Base-by-base conservation (phyloP, 2,329 filamentous ascomycete genomes). In the Huntiella savannae region DNA sequence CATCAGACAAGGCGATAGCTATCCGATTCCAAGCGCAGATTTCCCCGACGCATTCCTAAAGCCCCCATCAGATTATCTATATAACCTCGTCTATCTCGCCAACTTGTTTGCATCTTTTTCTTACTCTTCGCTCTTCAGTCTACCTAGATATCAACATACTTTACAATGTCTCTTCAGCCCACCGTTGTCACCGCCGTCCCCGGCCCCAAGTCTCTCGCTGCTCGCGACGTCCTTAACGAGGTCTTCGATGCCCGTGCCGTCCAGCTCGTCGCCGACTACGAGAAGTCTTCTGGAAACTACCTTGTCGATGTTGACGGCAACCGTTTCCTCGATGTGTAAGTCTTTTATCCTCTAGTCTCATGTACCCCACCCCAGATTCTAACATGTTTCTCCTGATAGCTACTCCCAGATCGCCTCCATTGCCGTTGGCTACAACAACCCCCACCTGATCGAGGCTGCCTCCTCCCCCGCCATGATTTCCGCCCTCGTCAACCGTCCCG, bases 341-440 rank as follows among this genome's bases (percentile, higher is more conserved):
- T 59, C 6, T 11, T 19, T 22, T 19, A 41, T 36, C 34, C 5
- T 13, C 19, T 28, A 32, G 16, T 4, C 19, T 28, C n/a, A 13
- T 16, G n/a, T 22, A 41, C 16, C 38, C n/a, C n/a, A n/a, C n/a
- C n/a, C 11, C 33, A 1, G 13, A n/a, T n/a, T 5, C 17, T 13
- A 33, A 39, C 40, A 45, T 43, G 39, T 10, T 28, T 19, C 15
- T 44, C 22, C 3, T n/a, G 12, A 17, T 16, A 81, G 78, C 49
- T 88, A 88, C 58, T 82, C 86, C 44, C 86, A 94, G 64, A 94
- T 94, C 58, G 86, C 86, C 52, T 93, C 84, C 37, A 94, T 94
- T 55, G 82, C 86, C 3, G 70, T 94, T 40, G 86, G 86, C 50
- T 94, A 94, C 73, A 93, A 88, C 71, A 94, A 94, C 66, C 78